phyloP scores from a whole-genome alignment of 345 rosid genomes.

The Gynandropsis gynandra region DNA sequence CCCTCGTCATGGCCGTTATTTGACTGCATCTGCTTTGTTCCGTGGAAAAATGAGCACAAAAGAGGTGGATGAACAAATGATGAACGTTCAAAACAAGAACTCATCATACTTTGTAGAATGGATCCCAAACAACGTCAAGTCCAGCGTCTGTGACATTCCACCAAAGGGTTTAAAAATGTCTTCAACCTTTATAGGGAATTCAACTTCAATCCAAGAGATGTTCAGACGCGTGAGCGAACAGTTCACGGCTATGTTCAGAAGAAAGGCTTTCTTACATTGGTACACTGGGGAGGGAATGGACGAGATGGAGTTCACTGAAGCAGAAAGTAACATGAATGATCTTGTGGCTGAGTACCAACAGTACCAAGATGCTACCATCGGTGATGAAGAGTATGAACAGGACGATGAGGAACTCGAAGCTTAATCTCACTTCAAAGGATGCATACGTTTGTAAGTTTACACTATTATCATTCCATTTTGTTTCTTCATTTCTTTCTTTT shows the following conservation, averaged over 20 bases:
- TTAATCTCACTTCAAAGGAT: conserved; percentile 20
- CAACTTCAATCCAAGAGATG: conserved; percentile 39
- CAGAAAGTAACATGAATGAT: conserved; percentile 40
- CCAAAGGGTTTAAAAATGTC: conserved; percentile 37
- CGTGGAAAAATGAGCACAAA: conserved; percentile 38
- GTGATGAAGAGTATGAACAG: conserved; percentile 32
- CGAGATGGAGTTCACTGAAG: conserved; percentile 37
- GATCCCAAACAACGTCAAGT: conserved; percentile 36
- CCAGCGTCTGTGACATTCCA: conserved; percentile 37
- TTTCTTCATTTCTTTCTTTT: background rate
- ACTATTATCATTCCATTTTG: conserved; percentile 11
- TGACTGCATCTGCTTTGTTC: conserved; percentile 33
- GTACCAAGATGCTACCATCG: conserved; percentile 38
- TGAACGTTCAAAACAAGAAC: conserved; percentile 37
- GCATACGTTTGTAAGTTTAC: conserved; percentile 18
- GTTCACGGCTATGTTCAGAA: conserved; percentile 40
- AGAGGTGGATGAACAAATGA: conserved; percentile 38
- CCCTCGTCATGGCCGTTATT: conserved; percentile 35
- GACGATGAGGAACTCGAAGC: conserved; percentile 30
- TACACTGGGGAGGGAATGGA: conserved; percentile 40
- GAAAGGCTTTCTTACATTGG: conserved; percentile 42
- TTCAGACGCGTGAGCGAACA: conserved; percentile 37
- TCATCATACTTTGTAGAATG: conserved; percentile 36
- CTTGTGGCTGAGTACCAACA: conserved; percentile 40
- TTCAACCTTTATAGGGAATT: conserved; percentile 30